Evolutionary conservation across 768 basidiomycete genomes (phyloP).

Genomic region (Amanita polypyramis): DNA sequence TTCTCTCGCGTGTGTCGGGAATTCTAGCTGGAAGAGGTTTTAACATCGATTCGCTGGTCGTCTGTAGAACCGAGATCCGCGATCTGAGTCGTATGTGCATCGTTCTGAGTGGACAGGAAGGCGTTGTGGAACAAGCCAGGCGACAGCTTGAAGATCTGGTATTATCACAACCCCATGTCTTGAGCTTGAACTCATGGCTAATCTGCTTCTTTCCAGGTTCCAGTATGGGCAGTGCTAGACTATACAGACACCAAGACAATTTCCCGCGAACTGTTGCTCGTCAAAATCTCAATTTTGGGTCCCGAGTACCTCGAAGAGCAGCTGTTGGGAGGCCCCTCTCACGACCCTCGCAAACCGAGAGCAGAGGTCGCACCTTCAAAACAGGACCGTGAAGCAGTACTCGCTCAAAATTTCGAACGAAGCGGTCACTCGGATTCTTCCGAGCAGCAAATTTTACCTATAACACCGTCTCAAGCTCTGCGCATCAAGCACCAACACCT

Average conservation of each 20-base stretch:
- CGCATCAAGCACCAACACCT: slow-evolving; percentile 85
- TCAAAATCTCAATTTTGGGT: slow-evolving; percentile 94
- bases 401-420: slow-evolving; percentile 75
- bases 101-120: slow-evolving; percentile 92
- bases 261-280: slow-evolving; percentile 87
- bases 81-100: slow-evolving; percentile 98
- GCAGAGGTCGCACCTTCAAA: slow-evolving; percentile 32
- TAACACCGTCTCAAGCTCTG: slow-evolving; percentile 79
- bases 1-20: slow-evolving; percentile 96
- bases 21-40: slow-evolving; percentile 96
- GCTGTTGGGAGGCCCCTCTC: slow-evolving; percentile 74
- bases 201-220: slow-evolving; percentile 48
- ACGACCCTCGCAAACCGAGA: slow-evolving; percentile 49
- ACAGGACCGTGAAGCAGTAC: slow-evolving; percentile 55
- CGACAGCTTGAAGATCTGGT: slow-evolving; percentile 95
- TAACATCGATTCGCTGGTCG: slow-evolving; percentile 97
- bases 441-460: slow-evolving; percentile 23
- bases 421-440: slow-evolving; percentile 29
- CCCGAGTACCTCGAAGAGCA: slow-evolving; percentile 95
- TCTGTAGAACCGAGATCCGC: slow-evolving; percentile 94
- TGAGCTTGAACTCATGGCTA: background rate
- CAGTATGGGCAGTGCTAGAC: slow-evolving; percentile 98
- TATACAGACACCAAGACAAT: slow-evolving; percentile 91
- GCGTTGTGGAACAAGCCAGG: slow-evolving; percentile 94
- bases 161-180: slow-evolving; percentile 21